Evolutionary conservation across 768 basidiomycete genomes (phyloP).

Genomic region (Lactarius indigo): DNA sequence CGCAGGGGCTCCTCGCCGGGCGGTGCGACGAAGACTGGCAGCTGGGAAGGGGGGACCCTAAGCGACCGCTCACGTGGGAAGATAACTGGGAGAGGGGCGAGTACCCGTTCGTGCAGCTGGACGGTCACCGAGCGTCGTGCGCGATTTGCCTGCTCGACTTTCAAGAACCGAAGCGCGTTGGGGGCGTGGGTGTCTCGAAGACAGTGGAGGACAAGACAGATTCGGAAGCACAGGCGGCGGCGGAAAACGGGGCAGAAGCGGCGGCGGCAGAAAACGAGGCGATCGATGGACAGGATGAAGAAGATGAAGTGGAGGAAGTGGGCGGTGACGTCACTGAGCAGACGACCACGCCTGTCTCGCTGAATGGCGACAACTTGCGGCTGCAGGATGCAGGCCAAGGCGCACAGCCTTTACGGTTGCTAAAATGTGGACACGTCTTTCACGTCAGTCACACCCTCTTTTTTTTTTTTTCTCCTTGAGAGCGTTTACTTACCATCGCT

Average conservation of each 20-base stretch:
- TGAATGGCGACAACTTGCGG: slow-evolving; percentile 38
- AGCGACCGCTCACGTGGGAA: slow-evolving; percentile 58
- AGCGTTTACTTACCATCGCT: slow-evolving; percentile 7
- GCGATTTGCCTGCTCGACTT: slow-evolving; percentile 86
- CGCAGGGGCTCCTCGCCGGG: slow-evolving; percentile 10
- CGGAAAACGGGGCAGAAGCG: background rate
- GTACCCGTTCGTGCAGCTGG: slow-evolving; percentile 78
- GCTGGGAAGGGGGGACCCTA: slow-evolving; percentile 16
- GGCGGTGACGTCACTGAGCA: slow-evolving; percentile 28
- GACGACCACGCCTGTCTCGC: background rate
- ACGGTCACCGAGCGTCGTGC: slow-evolving; percentile 79
- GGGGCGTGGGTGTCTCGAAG: slow-evolving; percentile 32
- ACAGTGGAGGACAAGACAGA: slow-evolving; percentile 17
- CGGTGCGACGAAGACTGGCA: slow-evolving; percentile 25
- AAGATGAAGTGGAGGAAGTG: slow-evolving; percentile 32
- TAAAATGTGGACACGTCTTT: slow-evolving; percentile 84
- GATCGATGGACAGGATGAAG: slow-evolving; percentile 33
- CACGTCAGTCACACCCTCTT: slow-evolving; percentile 55
- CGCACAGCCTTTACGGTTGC: slow-evolving; percentile 68
- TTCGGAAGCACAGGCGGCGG: slow-evolving; percentile 2
- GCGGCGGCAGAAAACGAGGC: slow-evolving; percentile 20
- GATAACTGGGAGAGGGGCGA: slow-evolving; percentile 73
- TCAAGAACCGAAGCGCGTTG: slow-evolving; percentile 57
- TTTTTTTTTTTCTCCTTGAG: background rate
- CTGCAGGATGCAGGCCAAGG: slow-evolving; percentile 74